Conservation (phyloP, 371 early-diverging fungal species). For the Lichtheimia hyalospora region DNA sequence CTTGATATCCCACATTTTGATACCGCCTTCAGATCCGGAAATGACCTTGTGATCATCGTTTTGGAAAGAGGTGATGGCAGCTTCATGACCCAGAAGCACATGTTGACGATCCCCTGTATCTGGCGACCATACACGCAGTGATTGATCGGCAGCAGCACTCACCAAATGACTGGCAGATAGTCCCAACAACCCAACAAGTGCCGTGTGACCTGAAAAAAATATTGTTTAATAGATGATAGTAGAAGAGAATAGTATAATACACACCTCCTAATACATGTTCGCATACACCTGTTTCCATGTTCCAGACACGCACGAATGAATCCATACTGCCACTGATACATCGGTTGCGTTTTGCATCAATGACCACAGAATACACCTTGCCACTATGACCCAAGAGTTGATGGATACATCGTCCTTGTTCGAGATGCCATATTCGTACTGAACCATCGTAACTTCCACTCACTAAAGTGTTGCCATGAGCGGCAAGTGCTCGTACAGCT, state of each 20-base stretch:
- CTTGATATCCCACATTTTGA: constrained; percentile 93
- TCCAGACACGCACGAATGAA: constrained; percentile 91
- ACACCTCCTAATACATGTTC: no score
- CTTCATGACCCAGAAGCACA: constrained; percentile 67
- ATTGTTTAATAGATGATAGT: no score
- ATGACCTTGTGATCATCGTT: constrained; percentile 88
- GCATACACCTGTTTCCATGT: constrained; percentile 69
- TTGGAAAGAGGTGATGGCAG: constrained; percentile 96
- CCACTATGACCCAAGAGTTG: constrained; percentile 80
- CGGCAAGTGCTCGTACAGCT: constrained; percentile 93
- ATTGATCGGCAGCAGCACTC: constrained; percentile 94
- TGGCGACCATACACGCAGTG: constrained; percentile 92
- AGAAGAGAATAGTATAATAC: no score
- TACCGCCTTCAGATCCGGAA: constrained; percentile 90
- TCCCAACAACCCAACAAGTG: constrained; percentile 91
- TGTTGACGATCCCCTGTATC: constrained; percentile 69
- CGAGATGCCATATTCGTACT: constrained; percentile 90
- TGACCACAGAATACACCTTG: constrained; percentile 90
- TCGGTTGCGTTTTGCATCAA: constrained; percentile 71
- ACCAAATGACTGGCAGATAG: constrained; percentile 82
- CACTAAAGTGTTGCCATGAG: constrained; percentile 80
- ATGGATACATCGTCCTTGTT: constrained; percentile 61
- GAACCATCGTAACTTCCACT: constrained; percentile 94
- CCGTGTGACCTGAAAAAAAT: constrained; percentile 70
- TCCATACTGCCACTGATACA: constrained; percentile 95